Base-by-base conservation (phyloP, 257 asterid species). In the Buddleja alternifolia region DNA sequence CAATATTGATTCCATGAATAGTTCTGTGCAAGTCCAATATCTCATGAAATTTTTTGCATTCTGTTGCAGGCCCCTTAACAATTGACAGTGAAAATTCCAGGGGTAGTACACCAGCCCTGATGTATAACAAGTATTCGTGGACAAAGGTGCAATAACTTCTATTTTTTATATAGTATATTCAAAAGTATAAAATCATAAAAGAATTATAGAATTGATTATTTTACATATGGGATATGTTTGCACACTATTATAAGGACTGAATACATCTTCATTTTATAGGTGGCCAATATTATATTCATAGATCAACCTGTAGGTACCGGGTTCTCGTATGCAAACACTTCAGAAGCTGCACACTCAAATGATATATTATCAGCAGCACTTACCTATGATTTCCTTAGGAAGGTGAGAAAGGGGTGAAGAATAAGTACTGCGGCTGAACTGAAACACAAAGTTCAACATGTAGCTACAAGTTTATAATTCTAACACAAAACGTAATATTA, bases 251-350 rank as follows among this genome's bases (percentile, higher is more conserved):
- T 10, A 2, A 51, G 36, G 3, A 53, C 37, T 53, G 24, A 48
- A 1, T n/a, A n/a, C 17, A 8, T 29, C n/a, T 6, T 17, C 0
- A 20, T 17, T 57, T 17, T 37, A 4, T 55, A 80, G 85, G 78
- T 70, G 46, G 75, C 78, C 60, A 80, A 62, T 67, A 61, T 73
- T 37, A 52, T 80, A 9, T 74, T 77, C 10, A 0, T 77, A 21
- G 85, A 81, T 51, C 78, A 75, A 45, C 85, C 79, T 60, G 78
- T 34, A 1, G 78, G 85, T 61, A 51, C 76, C 11, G 82, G 85
- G 29, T 81, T 61, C 55, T 81, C 85, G 8, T 77, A 81, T 71
- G 72, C 72, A 29, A 67, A 46, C 36, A 71, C 74, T 54, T 6
- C 7, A 44, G 66, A 71, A 47, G 72, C 72, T 54, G 74, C 53